Evolutionary conservation across 768 basidiomycete species (phyloP), one percentile per base, ranked within the genome.

Genomic region (Leccinellum luteum): DNA sequence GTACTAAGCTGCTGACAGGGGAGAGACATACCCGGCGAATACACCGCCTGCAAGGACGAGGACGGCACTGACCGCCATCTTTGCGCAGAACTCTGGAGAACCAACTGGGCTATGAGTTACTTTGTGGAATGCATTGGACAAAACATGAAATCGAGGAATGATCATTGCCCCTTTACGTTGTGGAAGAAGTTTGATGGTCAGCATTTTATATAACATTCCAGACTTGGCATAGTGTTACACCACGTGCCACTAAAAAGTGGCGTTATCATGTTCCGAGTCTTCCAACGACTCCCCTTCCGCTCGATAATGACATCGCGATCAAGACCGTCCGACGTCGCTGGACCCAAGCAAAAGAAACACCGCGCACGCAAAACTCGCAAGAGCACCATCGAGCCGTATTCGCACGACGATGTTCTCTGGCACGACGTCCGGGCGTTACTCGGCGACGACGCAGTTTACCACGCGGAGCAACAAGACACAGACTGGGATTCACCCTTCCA

Each of bases 11-110:
- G 10, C 4, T 2, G 4, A 0, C 3, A 21, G 0, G 23, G 21
- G 15, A 19, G 15, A 19, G 4, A 15, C 51, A 7, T 30, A 90
- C 94, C 95, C 95, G 13, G 95, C 92, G 69, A 98, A 97, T 5
- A 94, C 87, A 52, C 95, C 95, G 3, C 95, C 95, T 0, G 84
- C 76, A 2, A 98, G 73, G 7, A 98, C 94, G 27, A 98, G 79
- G 3, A 74, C 69, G 4, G 74, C 76, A 52, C 89, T 89, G 51
- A 93, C 73, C 19, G 80, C 59, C 30, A 97, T 73, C 67, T 94
- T 91, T 57, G 74, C 83, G 78, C 81, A 90, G 71, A 94, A 97
- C 54, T 83, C 82, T 2, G 86, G 78, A 0, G 87, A 84, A 23
- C 81, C 83, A 6, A 70, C 38, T 0, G 69, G 69, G 21, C 75